phyloP scores from a whole-genome alignment of 805 yeast species.

The Ogataea salicorniae region DNA sequence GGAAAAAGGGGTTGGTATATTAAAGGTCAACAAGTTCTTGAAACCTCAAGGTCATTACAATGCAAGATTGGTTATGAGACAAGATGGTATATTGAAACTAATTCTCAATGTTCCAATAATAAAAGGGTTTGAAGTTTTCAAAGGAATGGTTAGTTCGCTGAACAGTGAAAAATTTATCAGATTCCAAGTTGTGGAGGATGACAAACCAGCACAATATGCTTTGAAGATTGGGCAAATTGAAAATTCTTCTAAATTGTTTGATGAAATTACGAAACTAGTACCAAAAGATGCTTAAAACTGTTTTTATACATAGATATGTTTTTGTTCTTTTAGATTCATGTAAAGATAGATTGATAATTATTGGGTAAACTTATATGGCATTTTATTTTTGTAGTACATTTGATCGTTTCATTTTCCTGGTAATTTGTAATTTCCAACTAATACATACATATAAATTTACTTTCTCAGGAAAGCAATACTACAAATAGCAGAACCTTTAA shows the following conservation, averaged over 20 bases:
- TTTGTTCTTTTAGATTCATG: background rate
- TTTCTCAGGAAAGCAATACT: constrained; percentile 67
- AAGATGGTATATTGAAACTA: constrained; percentile 79
- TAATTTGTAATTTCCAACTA: background rate
- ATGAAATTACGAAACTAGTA: constrained; percentile 38
- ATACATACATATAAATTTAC: constrained; percentile 1
- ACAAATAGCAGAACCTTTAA: constrained; percentile 81
- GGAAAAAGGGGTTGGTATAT: constrained; percentile 84
- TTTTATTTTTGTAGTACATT: too few species aligned
- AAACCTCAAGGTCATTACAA: constrained; percentile 30
- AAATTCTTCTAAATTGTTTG: constrained; percentile 53
- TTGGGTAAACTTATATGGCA: too few species aligned
- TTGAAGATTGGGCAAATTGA: constrained; percentile 63
- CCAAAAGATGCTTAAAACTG: constrained; percentile 12
- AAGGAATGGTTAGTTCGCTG: constrained; percentile 84
- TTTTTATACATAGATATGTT: background rate
- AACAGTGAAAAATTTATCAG: constrained; percentile 80
- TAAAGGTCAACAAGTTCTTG: constrained; percentile 61
- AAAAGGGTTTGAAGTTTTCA: constrained; percentile 54
- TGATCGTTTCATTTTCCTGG: background rate
- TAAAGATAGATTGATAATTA: too few species aligned
- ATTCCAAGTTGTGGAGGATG: constrained; percentile 58
- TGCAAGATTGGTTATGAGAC: constrained; percentile 82
- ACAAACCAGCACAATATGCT: constrained; percentile 77
- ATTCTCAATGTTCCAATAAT: constrained; percentile 70